These are phyloP conservation scores for Curvularia sp. DNA, from an alignment of 2,329 filamentous ascomycete genomes.

Conservation along the genomic window DNA sequence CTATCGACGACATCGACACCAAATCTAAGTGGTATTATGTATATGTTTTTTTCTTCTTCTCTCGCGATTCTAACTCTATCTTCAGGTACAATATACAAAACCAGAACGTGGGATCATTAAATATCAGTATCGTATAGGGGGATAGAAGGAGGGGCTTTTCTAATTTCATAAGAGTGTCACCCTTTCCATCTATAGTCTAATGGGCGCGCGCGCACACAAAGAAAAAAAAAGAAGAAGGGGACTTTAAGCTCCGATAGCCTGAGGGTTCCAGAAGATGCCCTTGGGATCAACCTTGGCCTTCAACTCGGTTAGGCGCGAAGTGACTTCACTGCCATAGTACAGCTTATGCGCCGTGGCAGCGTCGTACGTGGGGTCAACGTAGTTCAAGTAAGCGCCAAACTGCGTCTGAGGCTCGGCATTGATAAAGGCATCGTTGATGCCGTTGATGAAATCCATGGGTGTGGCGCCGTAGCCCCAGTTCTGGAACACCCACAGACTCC, in stretches of 20 bases:
- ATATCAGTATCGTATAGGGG: neutral
- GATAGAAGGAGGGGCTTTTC: neutral
- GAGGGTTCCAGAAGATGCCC: constrained; percentile 50
- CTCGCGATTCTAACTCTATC: neutral
- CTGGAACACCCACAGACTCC: constrained; percentile 50
- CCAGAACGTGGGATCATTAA: neutral
- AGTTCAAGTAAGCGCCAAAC: constrained; percentile 63
- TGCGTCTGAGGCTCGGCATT: constrained; percentile 47
- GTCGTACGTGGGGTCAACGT: constrained; percentile 59
- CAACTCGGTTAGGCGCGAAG: constrained; percentile 44
- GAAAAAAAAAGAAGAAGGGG: neutral
- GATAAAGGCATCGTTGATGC: constrained; percentile 53
- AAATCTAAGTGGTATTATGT: neutral
- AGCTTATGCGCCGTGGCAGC: constrained; percentile 58
- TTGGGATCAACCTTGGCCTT: constrained; percentile 54
- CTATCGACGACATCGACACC: neutral
- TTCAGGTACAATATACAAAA: neutral
- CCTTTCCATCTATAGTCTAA: neutral
- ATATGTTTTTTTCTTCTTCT: neutral
- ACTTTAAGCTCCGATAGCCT: constrained; percentile 42
- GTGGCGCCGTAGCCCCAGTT: constrained; percentile 43
- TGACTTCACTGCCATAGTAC: constrained; percentile 57
- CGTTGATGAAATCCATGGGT: constrained; percentile 51
- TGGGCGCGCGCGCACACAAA: too few relatives aligned
- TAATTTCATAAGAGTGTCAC: neutral